phyloP scores from a whole-genome alignment of 2,329 filamentous ascomycete species.

The Allantophomopsis lycopodina region DNA sequence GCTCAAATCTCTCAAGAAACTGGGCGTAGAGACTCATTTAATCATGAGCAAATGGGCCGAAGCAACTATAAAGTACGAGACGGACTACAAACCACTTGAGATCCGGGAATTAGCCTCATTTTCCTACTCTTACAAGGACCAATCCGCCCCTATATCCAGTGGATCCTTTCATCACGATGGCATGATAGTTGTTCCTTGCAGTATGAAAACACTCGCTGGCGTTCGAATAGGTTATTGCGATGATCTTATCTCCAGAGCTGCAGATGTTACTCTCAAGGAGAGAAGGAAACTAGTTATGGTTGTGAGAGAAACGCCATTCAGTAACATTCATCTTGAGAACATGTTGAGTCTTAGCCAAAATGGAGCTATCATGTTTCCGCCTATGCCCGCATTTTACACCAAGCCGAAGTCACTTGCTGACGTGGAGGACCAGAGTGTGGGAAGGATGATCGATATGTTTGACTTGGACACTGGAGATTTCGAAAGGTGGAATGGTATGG shows the following conservation, averaged over 20 bases:
- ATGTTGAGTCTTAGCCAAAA: conserved; percentile 25
- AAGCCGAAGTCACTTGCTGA: conserved; percentile 24
- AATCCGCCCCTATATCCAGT: conserved; percentile 28
- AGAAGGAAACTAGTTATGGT: conserved; percentile 23
- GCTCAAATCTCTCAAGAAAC: conserved; percentile 23
- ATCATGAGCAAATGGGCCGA: conserved; percentile 33
- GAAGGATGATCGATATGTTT: conserved; percentile 30
- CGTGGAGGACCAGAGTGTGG: conserved; percentile 28
- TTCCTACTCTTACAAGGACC: conserved; percentile 25
- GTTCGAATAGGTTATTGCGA: conserved; percentile 26
- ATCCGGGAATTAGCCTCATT: conserved; percentile 24
- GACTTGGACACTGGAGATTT: conserved; percentile 26
- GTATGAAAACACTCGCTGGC: conserved; percentile 31
- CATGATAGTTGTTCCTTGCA: conserved; percentile 33
- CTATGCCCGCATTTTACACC: conserved; percentile 29
- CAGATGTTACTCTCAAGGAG: conserved; percentile 32
- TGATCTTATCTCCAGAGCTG: conserved; percentile 29
- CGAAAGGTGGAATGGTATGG: conserved; percentile 20
- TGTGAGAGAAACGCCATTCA: conserved; percentile 28
- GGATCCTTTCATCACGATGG: conserved; percentile 29
- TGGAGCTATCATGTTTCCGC: conserved; percentile 28
- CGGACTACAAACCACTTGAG: conserved; percentile 21
- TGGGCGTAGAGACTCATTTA: conserved; percentile 32
- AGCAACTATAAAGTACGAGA: conserved; percentile 32
- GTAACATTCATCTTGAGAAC: conserved; percentile 30